Evolutionary conservation across 2,329 filamentous ascomycete genomes (phyloP).

Genomic region (Cordyceps pruinosa): DNA sequence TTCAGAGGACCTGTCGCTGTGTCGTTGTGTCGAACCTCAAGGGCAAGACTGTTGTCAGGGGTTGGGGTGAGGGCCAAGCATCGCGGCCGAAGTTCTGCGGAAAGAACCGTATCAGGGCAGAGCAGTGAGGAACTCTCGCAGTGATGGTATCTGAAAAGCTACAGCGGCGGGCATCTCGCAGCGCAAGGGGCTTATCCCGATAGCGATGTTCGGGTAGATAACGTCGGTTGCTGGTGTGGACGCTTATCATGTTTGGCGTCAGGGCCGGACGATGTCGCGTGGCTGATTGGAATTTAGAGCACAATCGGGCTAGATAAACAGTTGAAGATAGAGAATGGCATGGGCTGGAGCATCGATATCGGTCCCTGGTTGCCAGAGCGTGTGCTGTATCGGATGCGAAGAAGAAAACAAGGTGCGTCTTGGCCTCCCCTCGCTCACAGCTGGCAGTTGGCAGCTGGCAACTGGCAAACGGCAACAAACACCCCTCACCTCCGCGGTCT

Average conservation of each 20-base stretch:
- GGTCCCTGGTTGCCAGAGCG: neutral
- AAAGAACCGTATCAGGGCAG: constrained; percentile 8
- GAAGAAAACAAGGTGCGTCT: neutral
- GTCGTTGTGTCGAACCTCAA: neutral
- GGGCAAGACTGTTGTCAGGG: neutral
- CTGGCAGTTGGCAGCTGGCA: neutral
- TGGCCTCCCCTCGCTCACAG: neutral
- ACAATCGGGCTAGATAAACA: neutral
- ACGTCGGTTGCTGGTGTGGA: neutral
- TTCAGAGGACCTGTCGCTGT: neutral
- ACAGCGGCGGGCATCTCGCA: neutral
- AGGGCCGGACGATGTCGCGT: neutral
- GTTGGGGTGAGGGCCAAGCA: neutral
- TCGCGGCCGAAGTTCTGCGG: neutral
- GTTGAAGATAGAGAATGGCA: constrained; percentile 1
- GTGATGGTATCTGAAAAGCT: neutral
- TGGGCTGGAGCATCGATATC: neutral
- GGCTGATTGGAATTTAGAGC: neutral
- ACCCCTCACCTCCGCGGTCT: neutral
- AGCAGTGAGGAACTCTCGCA: neutral
- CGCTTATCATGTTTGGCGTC: constrained; percentile 5
- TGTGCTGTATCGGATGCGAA: neutral
- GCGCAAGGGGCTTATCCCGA: neutral
- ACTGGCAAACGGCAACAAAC: neutral
- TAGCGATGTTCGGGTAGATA: constrained; percentile 9